Conservation (phyloP, 2,329 filamentous ascomycete genomes). For the Exophiala mesophila region DNA sequence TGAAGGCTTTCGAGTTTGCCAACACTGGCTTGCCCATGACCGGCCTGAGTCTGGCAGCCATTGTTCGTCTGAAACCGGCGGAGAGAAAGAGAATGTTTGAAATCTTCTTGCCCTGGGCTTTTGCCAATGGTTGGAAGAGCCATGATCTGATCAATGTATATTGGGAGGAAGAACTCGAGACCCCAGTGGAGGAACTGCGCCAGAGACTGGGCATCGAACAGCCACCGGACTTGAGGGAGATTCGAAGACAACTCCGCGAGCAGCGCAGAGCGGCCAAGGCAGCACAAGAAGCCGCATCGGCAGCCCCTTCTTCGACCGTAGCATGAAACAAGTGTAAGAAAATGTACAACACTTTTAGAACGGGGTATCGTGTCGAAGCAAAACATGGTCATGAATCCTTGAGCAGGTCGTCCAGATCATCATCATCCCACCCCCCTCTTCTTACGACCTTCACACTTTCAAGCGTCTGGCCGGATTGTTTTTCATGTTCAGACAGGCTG, state of each 20-base stretch:
- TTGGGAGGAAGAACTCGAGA: constrained; percentile 92
- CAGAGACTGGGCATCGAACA: constrained; percentile 74
- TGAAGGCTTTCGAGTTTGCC: constrained; percentile 96
- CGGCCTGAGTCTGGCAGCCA: constrained; percentile 73
- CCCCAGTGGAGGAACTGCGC: constrained; percentile 72
- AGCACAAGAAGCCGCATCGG: constrained; percentile 28
- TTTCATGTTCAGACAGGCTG: constrained; percentile 41
- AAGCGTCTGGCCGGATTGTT: constrained; percentile 53
- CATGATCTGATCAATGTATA: constrained; percentile 92
- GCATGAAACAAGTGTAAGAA: neutral
- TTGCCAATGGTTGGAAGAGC: constrained; percentile 70
- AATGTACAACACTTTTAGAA: constrained; percentile 3
- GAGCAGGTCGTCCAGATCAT: constrained; percentile 52
- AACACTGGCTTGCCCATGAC: constrained; percentile 96
- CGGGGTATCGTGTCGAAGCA: constrained; percentile 23
- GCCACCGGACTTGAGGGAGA: constrained; percentile 77
- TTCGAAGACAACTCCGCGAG: constrained; percentile 65
- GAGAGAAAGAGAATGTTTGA: constrained; percentile 63
- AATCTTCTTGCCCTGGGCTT: constrained; percentile 84
- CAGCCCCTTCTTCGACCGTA: constrained; percentile 1
- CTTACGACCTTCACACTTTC: constrained; percentile 83
- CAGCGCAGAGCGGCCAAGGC: constrained; percentile 63
- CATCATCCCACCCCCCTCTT: constrained; percentile 80
- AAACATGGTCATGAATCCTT: constrained; percentile 18
- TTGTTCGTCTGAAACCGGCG: constrained; percentile 57